Conservation (phyloP, 2,329 filamentous ascomycete genomes). For the Botrytis fragariae region DNA sequence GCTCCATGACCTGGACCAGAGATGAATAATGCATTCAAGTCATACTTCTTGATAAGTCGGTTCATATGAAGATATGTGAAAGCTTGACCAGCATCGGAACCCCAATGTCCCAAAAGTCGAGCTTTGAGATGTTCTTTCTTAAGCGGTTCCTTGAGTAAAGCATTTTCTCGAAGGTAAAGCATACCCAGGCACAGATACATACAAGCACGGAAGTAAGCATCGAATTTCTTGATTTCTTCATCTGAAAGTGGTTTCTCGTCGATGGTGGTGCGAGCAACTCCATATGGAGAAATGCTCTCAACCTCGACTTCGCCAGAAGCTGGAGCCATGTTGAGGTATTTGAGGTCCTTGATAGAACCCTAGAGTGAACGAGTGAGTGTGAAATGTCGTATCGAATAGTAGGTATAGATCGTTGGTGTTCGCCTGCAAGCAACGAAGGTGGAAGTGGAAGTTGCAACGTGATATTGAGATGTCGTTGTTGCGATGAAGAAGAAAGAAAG, state of each 20-base stretch:
- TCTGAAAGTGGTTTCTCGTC: constrained; percentile 58
- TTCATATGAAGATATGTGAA: constrained; percentile 84
- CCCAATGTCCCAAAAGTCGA: constrained; percentile 74
- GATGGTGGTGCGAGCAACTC: constrained; percentile 63
- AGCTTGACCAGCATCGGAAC: constrained; percentile 75
- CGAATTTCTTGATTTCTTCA: constrained; percentile 66
- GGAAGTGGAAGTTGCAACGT: neutral
- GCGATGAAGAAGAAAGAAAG: neutral
- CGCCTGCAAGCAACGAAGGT: neutral
- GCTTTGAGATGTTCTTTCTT: constrained; percentile 68
- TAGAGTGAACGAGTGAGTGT: neutral
- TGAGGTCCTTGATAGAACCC: neutral
- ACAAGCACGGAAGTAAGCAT: constrained; percentile 71
- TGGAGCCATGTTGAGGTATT: constrained; percentile 28
- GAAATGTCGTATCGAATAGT: neutral
- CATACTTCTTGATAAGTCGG: constrained; percentile 76
- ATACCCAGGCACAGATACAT: constrained; percentile 75
- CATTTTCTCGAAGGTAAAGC: constrained; percentile 75
- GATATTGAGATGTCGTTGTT: neutral
- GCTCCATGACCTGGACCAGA: constrained; percentile 77
- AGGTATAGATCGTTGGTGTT: neutral
- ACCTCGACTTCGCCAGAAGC: constrained; percentile 40
- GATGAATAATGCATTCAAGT: constrained; percentile 69
- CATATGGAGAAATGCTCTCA: constrained; percentile 62
- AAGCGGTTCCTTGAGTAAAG: constrained; percentile 67